phyloP scores from a whole-genome alignment of 2,329 filamentous ascomycete species.

The Aspergillus sclerotialis region DNA sequence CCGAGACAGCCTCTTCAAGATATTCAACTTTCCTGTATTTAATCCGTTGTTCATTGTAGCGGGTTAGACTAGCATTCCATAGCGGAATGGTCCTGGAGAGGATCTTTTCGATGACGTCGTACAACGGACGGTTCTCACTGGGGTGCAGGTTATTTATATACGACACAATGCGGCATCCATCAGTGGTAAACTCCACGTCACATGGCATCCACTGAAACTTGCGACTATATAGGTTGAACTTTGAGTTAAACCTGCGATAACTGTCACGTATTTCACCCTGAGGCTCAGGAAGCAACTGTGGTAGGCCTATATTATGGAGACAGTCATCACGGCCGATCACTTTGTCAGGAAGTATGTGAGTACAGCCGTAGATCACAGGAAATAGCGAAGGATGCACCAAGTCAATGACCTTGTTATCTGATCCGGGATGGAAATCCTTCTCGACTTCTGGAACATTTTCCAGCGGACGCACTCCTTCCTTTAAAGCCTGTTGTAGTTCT shows the following conservation, averaged over 20 bases:
- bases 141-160: constrained; percentile 43
- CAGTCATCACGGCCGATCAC: constrained; percentile 19
- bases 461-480: constrained; percentile 41
- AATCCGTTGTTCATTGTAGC: constrained; percentile 4
- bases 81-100: constrained; percentile 36
- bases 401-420: constrained; percentile 53
- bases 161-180: constrained; percentile 23
- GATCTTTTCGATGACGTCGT: constrained; percentile 31
- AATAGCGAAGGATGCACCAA: constrained; percentile 56
- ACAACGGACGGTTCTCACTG: constrained; percentile 22
- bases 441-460: constrained; percentile 39
- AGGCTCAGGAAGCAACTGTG: constrained; percentile 2
- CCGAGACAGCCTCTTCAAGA: constrained; percentile 4
- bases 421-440: constrained; percentile 60
- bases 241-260: not conserved
- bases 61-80: constrained; percentile 34
- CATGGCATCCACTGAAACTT: constrained; percentile 44
- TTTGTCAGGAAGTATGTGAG: constrained; percentile 14
- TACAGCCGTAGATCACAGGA: constrained; percentile 26
- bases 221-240: constrained; percentile 13
- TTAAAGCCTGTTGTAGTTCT: constrained; percentile 38
- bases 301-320: constrained; percentile 9
- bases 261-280: not conserved
- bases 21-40: constrained; percentile 6
- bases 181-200: constrained; percentile 23